Conservation (phyloP, 2,329 filamentous ascomycete species). For the Sporothrix brunneoviolacea region DNA sequence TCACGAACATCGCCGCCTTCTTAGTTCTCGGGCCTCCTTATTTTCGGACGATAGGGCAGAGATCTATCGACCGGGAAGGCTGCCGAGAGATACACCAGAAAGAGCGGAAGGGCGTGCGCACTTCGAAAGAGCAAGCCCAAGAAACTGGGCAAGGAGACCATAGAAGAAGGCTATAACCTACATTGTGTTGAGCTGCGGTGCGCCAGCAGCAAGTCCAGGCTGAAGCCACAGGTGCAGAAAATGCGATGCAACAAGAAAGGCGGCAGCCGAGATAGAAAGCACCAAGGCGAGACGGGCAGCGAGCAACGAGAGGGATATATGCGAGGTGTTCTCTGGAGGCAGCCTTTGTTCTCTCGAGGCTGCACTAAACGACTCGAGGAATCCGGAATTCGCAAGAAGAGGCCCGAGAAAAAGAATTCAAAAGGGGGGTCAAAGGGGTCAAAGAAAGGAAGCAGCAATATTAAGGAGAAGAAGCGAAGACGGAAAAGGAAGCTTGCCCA, state of each 20-base stretch:
- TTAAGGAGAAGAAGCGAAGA: background rate
- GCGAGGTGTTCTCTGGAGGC: background rate
- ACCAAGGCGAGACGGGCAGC: background rate
- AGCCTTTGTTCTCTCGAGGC: slow-evolving; percentile 1
- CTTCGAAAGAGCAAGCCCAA: background rate
- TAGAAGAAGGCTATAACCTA: background rate
- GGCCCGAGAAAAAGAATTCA: background rate
- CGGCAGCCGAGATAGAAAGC: background rate
- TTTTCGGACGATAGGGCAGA: slow-evolving; percentile 5
- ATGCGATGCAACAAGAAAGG: background rate
- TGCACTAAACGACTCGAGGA: slow-evolving; percentile 1
- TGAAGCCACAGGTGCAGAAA: slow-evolving; percentile 10
- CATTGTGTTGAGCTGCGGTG: slow-evolving; percentile 4
- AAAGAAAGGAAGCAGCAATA: background rate
- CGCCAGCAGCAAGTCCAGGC: slow-evolving; percentile 12
- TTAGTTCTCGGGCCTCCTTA: background rate
- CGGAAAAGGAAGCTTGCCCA: background rate
- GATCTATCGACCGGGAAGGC: background rate
- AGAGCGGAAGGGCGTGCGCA: too few relatives aligned
- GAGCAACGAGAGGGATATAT: background rate
- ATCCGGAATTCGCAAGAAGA: slow-evolving; percentile 1
- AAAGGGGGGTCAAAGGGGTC: background rate
- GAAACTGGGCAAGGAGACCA: background rate
- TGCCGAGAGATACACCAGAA: background rate
- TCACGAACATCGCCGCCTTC: background rate